A percentile compares a stretch with the other conserved stretches of the same genome.
Evolutionary conservation across 2,329 filamentous ascomycete species (phyloP).

Genomic region (Trichoderma gracile): DNA sequence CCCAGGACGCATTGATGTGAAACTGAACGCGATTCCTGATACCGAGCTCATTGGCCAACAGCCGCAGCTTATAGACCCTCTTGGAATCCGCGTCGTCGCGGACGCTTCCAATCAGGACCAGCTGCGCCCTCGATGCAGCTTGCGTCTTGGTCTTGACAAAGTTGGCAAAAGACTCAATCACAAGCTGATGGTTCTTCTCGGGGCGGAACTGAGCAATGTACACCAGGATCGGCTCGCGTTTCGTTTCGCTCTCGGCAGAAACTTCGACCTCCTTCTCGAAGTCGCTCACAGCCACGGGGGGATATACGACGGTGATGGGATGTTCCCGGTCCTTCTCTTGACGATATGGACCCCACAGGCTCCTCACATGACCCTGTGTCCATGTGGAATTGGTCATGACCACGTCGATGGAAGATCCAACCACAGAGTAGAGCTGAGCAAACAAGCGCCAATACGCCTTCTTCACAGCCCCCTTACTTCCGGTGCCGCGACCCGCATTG

Average conservation of each 20-base stretch:
- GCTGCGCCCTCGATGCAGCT: conserved; percentile 58
- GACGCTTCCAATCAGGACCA: conserved; percentile 91
- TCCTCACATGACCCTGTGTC: conserved; percentile 82
- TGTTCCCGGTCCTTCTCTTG: conserved; percentile 47
- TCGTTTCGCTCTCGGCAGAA: conserved; percentile 65
- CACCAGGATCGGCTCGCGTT: conserved; percentile 71
- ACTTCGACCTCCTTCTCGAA: conserved; percentile 74
- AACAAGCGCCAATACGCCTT: conserved; percentile 84
- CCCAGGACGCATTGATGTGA: conserved; percentile 86
- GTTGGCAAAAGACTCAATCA: conserved; percentile 79
- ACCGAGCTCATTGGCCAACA: conserved; percentile 81
- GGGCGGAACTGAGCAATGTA: conserved; percentile 98
- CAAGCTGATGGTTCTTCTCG: conserved; percentile 91
- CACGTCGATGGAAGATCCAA: conserved; percentile 81
- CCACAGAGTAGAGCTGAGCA: conserved; percentile 75
- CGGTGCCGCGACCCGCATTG: conserved; percentile 79
- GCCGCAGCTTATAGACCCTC: conserved; percentile 81
- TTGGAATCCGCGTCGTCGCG: conserved; percentile 78
- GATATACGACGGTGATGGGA: conserved; percentile 78
- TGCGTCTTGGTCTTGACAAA: conserved; percentile 62
- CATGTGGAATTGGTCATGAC: conserved; percentile 98
- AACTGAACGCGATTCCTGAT: conserved; percentile 86
- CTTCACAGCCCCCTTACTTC: conserved; percentile 70
- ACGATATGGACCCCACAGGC: conserved; percentile 70
- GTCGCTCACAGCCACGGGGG: conserved; percentile 86